These are phyloP conservation scores for Komagataella mondaviorum DNA, from an alignment of 805 yeast genomes.

Conservation along the genomic window DNA sequence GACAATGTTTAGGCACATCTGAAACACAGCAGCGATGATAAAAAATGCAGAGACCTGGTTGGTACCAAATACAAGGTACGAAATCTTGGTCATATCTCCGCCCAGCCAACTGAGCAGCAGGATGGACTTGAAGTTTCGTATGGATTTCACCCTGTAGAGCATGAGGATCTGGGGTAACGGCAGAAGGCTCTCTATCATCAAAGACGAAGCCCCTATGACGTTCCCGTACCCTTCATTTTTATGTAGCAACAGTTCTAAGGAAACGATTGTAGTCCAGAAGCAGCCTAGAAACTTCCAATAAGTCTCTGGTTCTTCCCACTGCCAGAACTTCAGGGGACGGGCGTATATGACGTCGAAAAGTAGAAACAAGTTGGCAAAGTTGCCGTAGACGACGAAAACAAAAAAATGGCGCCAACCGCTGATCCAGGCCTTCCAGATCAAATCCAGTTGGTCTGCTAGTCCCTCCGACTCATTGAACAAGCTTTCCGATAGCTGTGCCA, in stretches of 20 bases:
- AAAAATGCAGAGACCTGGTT: conserved; percentile 52
- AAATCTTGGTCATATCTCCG: conserved; percentile 72
- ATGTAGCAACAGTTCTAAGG: conserved; percentile 10
- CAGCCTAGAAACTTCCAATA: conserved; percentile 52
- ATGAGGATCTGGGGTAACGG: conserved; percentile 74
- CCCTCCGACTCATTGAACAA: background rate
- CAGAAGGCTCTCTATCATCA: conserved; percentile 57
- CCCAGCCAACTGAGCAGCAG: conserved; percentile 75
- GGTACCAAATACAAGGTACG: conserved; percentile 67
- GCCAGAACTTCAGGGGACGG: conserved; percentile 70
- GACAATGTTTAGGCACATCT: conserved; percentile 59
- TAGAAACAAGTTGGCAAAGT: conserved; percentile 21
- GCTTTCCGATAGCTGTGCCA: background rate
- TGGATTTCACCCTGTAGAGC: conserved; percentile 48
- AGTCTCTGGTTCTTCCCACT: conserved; percentile 50
- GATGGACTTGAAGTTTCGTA: conserved; percentile 69
- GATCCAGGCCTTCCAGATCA: background rate
- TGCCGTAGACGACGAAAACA: conserved; percentile 11
- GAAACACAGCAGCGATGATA: conserved; percentile 61
- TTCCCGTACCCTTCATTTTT: conserved; percentile 15
- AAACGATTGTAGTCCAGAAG: conserved; percentile 17
- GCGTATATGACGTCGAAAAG: conserved; percentile 59
- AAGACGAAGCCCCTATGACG: conserved; percentile 19
- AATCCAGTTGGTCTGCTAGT: background rate
- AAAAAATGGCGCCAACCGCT: conserved; percentile 2